Conservation (phyloP, 1,284 basidiomycete genomes). For the Sporisorium reilianum region DNA sequence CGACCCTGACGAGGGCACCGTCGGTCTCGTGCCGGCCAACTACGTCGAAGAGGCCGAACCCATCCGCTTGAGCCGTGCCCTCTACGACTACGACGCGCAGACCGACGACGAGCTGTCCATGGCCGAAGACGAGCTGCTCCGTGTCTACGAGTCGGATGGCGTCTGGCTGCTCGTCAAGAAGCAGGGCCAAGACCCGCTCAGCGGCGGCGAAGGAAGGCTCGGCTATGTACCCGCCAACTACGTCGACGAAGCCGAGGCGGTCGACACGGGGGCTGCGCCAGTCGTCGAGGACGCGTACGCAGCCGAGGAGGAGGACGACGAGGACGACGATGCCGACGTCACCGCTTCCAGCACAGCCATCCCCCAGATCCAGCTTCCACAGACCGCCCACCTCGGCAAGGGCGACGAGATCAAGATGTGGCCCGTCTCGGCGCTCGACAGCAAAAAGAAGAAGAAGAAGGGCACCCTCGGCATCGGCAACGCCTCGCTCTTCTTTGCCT, state of each 20-base stretch:
- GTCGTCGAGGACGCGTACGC: constrained; percentile 39
- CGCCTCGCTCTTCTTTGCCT: constrained; percentile 67
- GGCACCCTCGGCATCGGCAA: constrained; percentile 68
- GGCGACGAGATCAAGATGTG: constrained; percentile 69
- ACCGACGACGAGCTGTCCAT: constrained; percentile 66
- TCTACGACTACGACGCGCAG: constrained; percentile 66
- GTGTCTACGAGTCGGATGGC: constrained; percentile 63
- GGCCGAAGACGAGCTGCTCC: constrained; percentile 62
- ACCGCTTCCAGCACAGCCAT: constrained; percentile 38
- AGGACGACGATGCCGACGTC: constrained; percentile 42
- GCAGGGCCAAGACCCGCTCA: constrained; percentile 57
- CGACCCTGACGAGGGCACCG: constrained; percentile 38
- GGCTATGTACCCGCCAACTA: constrained; percentile 68
- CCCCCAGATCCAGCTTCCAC: constrained; percentile 49
- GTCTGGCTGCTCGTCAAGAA: constrained; percentile 67
- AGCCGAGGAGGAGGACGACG: constrained; percentile 45
- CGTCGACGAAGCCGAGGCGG: constrained; percentile 63
- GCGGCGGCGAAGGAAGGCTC: constrained; percentile 53
- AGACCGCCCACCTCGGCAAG: constrained; percentile 49
- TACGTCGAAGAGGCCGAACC: constrained; percentile 67
- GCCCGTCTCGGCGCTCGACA: constrained; percentile 65
- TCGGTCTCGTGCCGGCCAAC: constrained; percentile 67
- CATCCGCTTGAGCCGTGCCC: constrained; percentile 59
- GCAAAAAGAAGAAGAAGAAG: constrained; percentile 66
- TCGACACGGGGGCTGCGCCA: constrained; percentile 54